Evolutionary conservation across 164 flowering plant genomes (phyloP).

Genomic region (Echeveria elegans): DNA sequence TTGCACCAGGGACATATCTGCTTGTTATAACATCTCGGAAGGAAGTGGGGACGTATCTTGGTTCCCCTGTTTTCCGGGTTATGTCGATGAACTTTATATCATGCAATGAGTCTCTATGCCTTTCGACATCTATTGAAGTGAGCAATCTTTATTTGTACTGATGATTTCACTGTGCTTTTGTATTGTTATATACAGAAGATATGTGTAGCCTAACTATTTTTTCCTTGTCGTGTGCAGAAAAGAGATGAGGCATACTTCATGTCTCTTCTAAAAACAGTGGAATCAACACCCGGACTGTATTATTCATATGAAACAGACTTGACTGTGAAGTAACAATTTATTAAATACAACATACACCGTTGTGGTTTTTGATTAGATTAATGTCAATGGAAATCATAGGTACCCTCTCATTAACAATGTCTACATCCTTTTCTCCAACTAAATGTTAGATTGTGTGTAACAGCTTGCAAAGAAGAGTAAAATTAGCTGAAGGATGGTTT

Average conservation of each 20-base stretch:
- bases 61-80: constrained; percentile 64
- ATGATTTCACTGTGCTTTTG: background rate
- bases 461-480: constrained; percentile 77
- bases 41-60: constrained; percentile 71
- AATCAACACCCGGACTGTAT: constrained; percentile 87
- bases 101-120: constrained; percentile 57
- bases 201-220: background rate
- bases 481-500: constrained; percentile 63
- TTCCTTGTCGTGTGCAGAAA: constrained; percentile 42
- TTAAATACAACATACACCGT: background rate
- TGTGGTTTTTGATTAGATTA: constrained; percentile 9
- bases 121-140: constrained; percentile 70
- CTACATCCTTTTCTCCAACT: constrained; percentile 2
- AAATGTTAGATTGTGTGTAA: constrained; percentile 20
- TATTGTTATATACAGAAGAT: background rate
- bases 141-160: no score
- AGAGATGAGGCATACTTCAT: constrained; percentile 85
- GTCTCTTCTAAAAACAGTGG: constrained; percentile 68
- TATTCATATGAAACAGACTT: constrained; percentile 88
- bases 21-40: constrained; percentile 75
- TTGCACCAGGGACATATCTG: constrained; percentile 55
- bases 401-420: no score
- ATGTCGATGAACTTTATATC: constrained; percentile 73
- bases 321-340: constrained; percentile 46
- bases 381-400: no score